A percentile compares a stretch with the other conserved stretches of the same genome.
Evolutionary conservation across 129 eudicot genomes (phyloP).

Genomic region (Rutidosis leptorrhynchoides): DNA sequence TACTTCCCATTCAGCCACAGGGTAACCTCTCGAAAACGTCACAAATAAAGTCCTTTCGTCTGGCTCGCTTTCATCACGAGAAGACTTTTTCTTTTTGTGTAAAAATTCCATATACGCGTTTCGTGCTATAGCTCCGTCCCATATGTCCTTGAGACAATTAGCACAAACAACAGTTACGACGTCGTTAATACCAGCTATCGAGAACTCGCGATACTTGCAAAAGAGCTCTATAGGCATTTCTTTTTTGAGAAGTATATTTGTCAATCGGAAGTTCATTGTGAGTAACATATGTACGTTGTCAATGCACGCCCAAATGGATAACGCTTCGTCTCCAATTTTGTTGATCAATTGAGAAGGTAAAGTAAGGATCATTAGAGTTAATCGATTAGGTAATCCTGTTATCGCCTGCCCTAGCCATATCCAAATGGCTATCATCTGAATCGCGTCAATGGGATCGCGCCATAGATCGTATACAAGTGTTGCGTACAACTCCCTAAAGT

Average conservation of each 20-base stretch:
- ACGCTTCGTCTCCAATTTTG: constrained; percentile 53
- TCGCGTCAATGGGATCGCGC: constrained; percentile 55
- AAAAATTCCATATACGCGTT: constrained; percentile 20
- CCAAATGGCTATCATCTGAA: constrained; percentile 63
- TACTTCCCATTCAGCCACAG: constrained; percentile 53
- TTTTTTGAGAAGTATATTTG: constrained; percentile 29
- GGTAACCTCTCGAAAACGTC: constrained; percentile 75
- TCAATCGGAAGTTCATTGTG: constrained; percentile 37
- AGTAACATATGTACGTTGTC: constrained; percentile 7
- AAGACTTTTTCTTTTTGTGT: constrained; percentile 5
- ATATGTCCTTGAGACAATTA: constrained; percentile 43
- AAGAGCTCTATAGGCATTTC: constrained; percentile 43
- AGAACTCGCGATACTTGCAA: background rate
- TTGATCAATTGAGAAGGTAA: constrained; percentile 31
- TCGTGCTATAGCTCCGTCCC: constrained; percentile 37
- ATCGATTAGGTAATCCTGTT: constrained; percentile 4
- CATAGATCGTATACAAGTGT: constrained; percentile 42
- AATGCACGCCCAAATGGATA: constrained; percentile 38
- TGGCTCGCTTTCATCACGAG: constrained; percentile 20
- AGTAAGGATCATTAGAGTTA: constrained; percentile 31
- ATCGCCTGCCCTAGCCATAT: constrained; percentile 52
- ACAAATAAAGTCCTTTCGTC: constrained; percentile 58
- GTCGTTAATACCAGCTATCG: constrained; percentile 26
- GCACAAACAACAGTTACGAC: constrained; percentile 35
- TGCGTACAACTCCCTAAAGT: constrained; percentile 40